Evolutionary conservation across 441 rosid genomes (phyloP), one percentile per base, ranked within the genome.

Genomic region (Erysimum pusillum): DNA sequence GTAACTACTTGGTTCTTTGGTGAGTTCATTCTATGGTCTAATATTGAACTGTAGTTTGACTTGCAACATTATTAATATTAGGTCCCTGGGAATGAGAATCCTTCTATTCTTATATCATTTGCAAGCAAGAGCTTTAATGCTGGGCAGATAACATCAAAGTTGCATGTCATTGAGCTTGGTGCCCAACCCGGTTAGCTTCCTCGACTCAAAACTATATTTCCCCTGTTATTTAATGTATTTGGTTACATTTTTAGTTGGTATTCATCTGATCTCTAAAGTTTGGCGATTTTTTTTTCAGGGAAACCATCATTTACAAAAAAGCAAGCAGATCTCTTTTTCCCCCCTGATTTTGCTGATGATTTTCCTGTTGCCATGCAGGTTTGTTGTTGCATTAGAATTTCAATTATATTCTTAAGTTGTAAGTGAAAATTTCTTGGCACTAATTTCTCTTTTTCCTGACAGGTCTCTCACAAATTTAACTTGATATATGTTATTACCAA

Each of bases 311-410:
- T 93, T 81, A 71, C 97, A 9, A 97, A 97, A 86, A 97, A 94
- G 78, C 98, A 93, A 83, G 98, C 99, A 11, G 99, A 94, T 85
- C 97, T 97, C 46, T 94, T 97, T 85, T 97, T 97, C 63, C 99
- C 99, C 22, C 99, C 99, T 54, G 99, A 97, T 85, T 97, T 97
- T 87, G 97, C 96, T 32, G 99, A 97, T 78, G 99, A 97, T 80
- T 97, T 97, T 80, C 99, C 99, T 45, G 99, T 97, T 36, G 97
- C 99, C 49, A 97, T 97, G 99, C 99, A 97, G 98, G 99, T 97
- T 68, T 48, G 52, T 61, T 49, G 70, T 69, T 72, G 80, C 71
- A 45, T 59, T 68, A 67, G 42, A 32, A 65, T 61, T 28, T 18
- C 54, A 42, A 4, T 61, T 17, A 20, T 41, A 63, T 67, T 76